phyloP scores from a whole-genome alignment of 371 early-diverging fungal genomes.

The Rhizomucor pusillus region DNA sequence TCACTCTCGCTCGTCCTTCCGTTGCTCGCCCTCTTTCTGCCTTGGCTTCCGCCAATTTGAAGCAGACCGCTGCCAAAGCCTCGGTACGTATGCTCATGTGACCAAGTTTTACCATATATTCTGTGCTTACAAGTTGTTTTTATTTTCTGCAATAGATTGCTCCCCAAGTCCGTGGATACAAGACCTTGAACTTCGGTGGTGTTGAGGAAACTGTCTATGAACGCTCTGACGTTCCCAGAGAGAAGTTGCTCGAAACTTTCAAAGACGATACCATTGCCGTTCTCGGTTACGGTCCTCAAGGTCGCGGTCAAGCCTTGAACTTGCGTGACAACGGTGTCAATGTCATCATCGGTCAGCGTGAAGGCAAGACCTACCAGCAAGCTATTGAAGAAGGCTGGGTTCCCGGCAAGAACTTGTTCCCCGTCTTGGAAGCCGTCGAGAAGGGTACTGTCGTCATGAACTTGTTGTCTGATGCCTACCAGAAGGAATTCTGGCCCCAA shows the following conservation, averaged over 20 bases:
- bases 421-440: slow-evolving; percentile 88
- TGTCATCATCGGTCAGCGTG: slow-evolving; percentile 94
- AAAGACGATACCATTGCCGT: slow-evolving; percentile 93
- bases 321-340: slow-evolving; percentile 95
- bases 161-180: slow-evolving; percentile 67
- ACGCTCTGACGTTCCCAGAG: slow-evolving; percentile 90
- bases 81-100: slow-evolving; percentile 18
- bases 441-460: slow-evolving; percentile 94
- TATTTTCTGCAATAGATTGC: slow-evolving; percentile 11
- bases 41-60: slow-evolving; percentile 13
- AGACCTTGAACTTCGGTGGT: slow-evolving; percentile 95
- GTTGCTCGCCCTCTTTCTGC: slow-evolving; percentile 22
- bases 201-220: slow-evolving; percentile 92
- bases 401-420: slow-evolving; percentile 93
- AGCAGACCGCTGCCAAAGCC: slow-evolving; percentile 34
- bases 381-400: slow-evolving; percentile 96
- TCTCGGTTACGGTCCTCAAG: slow-evolving; percentile 97
- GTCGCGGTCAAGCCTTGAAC: slow-evolving; percentile 95
- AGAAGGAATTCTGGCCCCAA: slow-evolving; percentile 89
- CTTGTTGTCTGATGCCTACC: slow-evolving; percentile 95
- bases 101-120: neutral
- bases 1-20: slow-evolving; percentile 22
- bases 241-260: slow-evolving; percentile 90
- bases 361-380: slow-evolving; percentile 91
- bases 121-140: neutral